Base-by-base conservation (phyloP, 2,329 filamentous ascomycete species). In the Penicillium fuscoglaucum region DNA sequence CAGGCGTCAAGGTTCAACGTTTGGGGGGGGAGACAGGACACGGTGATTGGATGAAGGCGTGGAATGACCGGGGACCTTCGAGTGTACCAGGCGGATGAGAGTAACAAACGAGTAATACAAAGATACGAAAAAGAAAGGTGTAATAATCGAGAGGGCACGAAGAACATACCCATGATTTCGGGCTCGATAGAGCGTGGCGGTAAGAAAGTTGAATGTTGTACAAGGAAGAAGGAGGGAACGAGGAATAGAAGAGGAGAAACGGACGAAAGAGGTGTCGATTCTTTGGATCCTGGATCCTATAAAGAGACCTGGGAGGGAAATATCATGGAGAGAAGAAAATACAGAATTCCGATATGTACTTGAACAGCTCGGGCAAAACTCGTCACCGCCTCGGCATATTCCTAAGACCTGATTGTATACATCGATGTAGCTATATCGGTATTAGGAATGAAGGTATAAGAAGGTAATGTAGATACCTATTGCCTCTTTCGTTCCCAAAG, bases 141-240 rank as follows among this genome's bases (percentile, higher is more conserved):
- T 46, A 54, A 37, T 55, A 39, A 43, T 41, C 37, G 9, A 19
- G 33, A 45, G 43, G 45, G 40, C 31, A 10, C 40, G 44, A 54
- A 37, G 48, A 61, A 64, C 66, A 29, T 54, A 69, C 66, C 66
- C 66, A 68, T 68, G 63, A 66, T 68, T 53, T 6, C 21, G 39
- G 33, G 41, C 48, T 45, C 54, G 47, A 26, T 21, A 6, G 37
- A 28, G 47, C 47, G 58, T 52, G 49, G 57, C 46, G 45, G 52
- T 61, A 57, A 52, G 46, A 48, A 48, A 24, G 47, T 37, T 24
- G 58, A 60, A 46, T 51, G 52, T 58, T 13, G 61, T 58, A 39
- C 45, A 39, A 55, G 43, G 39, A 31, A 28, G 43, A 54, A 44
- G 40, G 45, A 10, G n/a, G 40, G n/a, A n/a, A 4, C 2, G 26